A percentile compares a stretch with the other conserved stretches of the same genome.
Conservation (phyloP, 352 stramenopile genomes). For the Globisporangium radiosum region DNA sequence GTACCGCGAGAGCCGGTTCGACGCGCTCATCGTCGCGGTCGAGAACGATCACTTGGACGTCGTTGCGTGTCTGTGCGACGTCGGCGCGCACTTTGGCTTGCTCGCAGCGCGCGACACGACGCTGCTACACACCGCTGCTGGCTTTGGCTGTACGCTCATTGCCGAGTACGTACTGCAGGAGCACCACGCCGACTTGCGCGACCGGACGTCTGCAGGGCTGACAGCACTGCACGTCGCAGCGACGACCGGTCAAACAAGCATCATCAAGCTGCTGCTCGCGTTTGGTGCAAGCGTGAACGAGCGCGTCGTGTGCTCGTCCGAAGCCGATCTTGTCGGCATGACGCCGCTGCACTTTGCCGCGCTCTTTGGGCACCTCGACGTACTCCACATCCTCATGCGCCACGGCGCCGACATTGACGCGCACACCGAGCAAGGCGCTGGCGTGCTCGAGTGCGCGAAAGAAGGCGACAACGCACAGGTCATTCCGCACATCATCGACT, state of each 20-base stretch:
- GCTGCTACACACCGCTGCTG: conserved; percentile 12
- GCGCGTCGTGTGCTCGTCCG: conserved; percentile 7
- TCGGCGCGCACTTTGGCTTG: conserved; percentile 12
- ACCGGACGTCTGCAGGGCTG: conserved; percentile 10
- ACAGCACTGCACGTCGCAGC: conserved; percentile 23
- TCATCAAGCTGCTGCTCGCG: conserved; percentile 24
- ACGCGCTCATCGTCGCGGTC: conserved; percentile 11
- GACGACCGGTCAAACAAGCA: conserved; percentile 20
- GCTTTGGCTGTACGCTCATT: conserved; percentile 8
- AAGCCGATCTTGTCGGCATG: conserved; percentile 13
- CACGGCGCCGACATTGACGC: conserved; percentile 16
- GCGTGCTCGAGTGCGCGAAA: conserved; percentile 15
- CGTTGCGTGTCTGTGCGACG: conserved; percentile 14
- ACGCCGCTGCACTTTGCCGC: conserved; percentile 17
- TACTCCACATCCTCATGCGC: conserved; percentile 10
- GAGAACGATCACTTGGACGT: conserved; percentile 14
- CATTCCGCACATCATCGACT: conserved; percentile 15
- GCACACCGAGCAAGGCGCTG: conserved; percentile 11
- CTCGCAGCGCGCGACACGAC: conserved; percentile 10
- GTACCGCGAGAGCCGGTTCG: conserved; percentile 4
- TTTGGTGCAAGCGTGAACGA: conserved; percentile 18
- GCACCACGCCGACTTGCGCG: conserved; percentile 5
- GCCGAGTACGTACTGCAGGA: conserved; percentile 14
- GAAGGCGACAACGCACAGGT: conserved; percentile 14
- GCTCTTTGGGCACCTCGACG: conserved; percentile 13